Evolutionary conservation across 2,329 filamentous ascomycete genomes (phyloP), one percentile per base, ranked within the genome.

Genomic region (Xylariaceae sp.): DNA sequence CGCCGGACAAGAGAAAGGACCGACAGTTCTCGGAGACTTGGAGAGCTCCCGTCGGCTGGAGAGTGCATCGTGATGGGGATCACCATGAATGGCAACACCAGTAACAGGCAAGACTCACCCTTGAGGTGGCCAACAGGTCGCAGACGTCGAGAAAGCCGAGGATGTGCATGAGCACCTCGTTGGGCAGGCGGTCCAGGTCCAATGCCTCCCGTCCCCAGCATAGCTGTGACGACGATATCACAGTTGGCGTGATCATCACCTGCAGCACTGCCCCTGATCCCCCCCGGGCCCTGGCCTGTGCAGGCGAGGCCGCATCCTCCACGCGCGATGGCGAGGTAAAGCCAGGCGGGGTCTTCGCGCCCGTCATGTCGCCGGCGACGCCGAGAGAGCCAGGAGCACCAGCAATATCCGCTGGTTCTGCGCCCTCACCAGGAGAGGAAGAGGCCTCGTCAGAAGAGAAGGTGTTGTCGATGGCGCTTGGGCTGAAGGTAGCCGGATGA

Each of bases 161-260:
- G 26, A 78, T 70, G 36, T 72, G 65, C 41, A 71, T 63, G 33
- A 77, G 53, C 18, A 77, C 53, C 54, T 78, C 74, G 52, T 70
- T 75, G 16, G 74, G 74, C 29, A 78, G 56, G 26, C 56, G 52
- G 33, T 64, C 59, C 21, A 56, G 61, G 46, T 36, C 50, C 44
- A 38, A 45, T 32, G 33, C 38, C 31, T 47, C 44, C 47, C 45
- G 47, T 38, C 45, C 40, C 43, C 45, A 44, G 35, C 42, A 37
- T 29, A 42, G 36, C 41, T 43, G 36, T 36, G 41, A 30, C 19
- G 43, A 42, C 16, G 24, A 23, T 32, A 37, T 40, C 33, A 33
- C 36, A 29, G 38, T 31, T 35, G 45, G 40, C 29, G 31, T 29
- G 12, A 26, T 26, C 24, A 26, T 12, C n/a, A 26, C 15, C 24